phyloP scores from a whole-genome alignment of 768 basidiomycete species.

The Lentinula detonsa region DNA sequence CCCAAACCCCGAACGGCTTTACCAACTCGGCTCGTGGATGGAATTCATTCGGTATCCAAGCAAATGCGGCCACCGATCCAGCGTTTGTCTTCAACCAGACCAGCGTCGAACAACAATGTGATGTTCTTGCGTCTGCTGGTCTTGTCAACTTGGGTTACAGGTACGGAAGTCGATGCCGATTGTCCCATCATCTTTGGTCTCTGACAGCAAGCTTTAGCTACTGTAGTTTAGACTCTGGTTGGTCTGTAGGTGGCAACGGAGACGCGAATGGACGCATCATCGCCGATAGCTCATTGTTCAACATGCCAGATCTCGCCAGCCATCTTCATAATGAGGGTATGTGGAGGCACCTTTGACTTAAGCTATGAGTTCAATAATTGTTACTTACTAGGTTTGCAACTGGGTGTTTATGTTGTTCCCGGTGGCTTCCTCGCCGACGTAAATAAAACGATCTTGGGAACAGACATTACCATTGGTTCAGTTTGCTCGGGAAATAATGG shows the following conservation, averaged over 20 bases:
- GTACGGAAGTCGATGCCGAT: not conserved
- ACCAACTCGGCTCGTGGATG: constrained; percentile 6
- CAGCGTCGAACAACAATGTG: constrained; percentile 4
- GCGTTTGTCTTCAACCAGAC: constrained; percentile 4
- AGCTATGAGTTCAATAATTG: not conserved
- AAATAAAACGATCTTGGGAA: constrained; percentile 7
- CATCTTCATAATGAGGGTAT: constrained; percentile 7
- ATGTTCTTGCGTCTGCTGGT: constrained; percentile 2
- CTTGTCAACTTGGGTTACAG: not conserved
- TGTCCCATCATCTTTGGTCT: not conserved
- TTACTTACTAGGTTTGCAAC: not conserved
- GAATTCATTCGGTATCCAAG: constrained; percentile 9
- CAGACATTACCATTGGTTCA: constrained; percentile 7
- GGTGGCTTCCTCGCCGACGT: constrained; percentile 5
- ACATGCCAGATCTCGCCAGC: constrained; percentile 2
- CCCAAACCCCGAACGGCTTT: constrained; percentile 5
- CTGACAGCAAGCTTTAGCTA: not conserved
- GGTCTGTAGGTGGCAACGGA: constrained; percentile 9
- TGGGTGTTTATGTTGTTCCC: constrained; percentile 9
- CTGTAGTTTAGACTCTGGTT: constrained; percentile 8
- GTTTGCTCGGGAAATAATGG: constrained; percentile 9
- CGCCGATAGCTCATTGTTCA: constrained; percentile 1
- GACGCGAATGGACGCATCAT: constrained; percentile 10
- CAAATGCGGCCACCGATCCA: constrained; percentile 4
- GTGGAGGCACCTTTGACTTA: not conserved